Evolutionary conservation across 202 grass and related monocot species (phyloP).

Genomic region (Digitaria exilis): DNA sequence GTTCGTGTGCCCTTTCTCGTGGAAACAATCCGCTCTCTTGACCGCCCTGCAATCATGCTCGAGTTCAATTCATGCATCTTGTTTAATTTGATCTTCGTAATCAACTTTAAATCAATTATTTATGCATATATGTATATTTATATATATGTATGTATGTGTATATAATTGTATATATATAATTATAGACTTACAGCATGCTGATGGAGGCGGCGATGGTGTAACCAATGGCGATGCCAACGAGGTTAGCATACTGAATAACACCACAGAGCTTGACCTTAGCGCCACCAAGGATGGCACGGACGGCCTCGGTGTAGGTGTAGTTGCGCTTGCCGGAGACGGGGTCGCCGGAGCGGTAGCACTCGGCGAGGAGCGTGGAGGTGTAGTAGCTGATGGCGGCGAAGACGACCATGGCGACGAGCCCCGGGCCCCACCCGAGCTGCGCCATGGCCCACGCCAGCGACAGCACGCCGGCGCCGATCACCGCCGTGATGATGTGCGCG

Average conservation of each 20-base stretch:
- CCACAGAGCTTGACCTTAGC: slow-evolving; percentile 69
- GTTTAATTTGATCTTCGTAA: too few relatives aligned
- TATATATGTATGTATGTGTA: too few relatives aligned
- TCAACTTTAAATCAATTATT: too few relatives aligned
- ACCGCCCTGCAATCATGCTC: slow-evolving; percentile 80
- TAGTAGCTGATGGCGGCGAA: slow-evolving; percentile 90
- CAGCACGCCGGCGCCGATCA: slow-evolving; percentile 87
- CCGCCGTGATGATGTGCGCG: slow-evolving; percentile 92
- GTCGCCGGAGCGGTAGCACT: slow-evolving; percentile 87
- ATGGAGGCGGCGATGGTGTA: slow-evolving; percentile 20
- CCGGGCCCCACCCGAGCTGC: slow-evolving; percentile 83
- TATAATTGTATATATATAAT: too few relatives aligned
- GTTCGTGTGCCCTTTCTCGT: slow-evolving; percentile 57
- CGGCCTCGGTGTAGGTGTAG: slow-evolving; percentile 97
- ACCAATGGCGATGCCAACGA: slow-evolving; percentile 36
- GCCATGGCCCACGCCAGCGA: slow-evolving; percentile 92
- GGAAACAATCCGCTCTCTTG: slow-evolving; percentile 79
- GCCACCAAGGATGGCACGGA: slow-evolving; percentile 74
- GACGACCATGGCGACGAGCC: slow-evolving; percentile 69
- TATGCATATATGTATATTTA: not conserved
- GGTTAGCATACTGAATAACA: slow-evolving; percentile 82
- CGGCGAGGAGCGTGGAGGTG: slow-evolving; percentile 78
- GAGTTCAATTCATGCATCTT: too few relatives aligned
- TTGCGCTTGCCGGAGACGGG: slow-evolving; percentile 63
- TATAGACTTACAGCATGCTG: not conserved